A percentile compares a stretch with the other conserved stretches of the same genome.
These are phyloP conservation scores for Moesziomyces sp. DNA, from an alignment of 1,284 basidiomycete species.

Conservation along the genomic window DNA sequence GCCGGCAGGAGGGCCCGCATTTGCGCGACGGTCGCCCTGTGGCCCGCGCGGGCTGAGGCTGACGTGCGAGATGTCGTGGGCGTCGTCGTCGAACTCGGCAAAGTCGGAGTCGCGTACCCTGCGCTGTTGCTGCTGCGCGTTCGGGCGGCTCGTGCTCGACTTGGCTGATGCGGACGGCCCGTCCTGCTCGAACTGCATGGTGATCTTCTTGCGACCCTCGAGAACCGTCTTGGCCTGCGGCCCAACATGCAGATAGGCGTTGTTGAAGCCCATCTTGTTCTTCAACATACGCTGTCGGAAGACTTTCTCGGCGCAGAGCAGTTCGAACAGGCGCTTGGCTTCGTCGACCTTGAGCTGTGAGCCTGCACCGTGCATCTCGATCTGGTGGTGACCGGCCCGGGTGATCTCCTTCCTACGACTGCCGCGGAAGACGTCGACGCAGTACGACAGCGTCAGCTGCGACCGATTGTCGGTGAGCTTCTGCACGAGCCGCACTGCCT, in stretches of 20 bases:
- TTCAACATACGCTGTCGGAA: constrained; percentile 66
- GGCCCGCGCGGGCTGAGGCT: constrained; percentile 24
- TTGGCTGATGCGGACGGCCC: constrained; percentile 19
- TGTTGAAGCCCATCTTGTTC: constrained; percentile 67
- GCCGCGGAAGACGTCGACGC: constrained; percentile 75
- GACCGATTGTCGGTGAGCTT: constrained; percentile 68
- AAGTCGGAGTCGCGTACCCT: constrained; percentile 26
- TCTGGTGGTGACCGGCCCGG: constrained; percentile 71
- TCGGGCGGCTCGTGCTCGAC: constrained; percentile 23
- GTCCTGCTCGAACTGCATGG: constrained; percentile 48
- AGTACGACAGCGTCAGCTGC: constrained; percentile 71
- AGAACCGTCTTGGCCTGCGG: constrained; percentile 30
- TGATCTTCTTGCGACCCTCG: constrained; percentile 41
- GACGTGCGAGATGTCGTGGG: constrained; percentile 50
- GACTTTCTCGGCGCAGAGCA: constrained; percentile 71
- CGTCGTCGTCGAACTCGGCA: constrained; percentile 36
- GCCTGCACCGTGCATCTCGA: constrained; percentile 74
- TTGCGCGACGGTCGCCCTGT: neutral
- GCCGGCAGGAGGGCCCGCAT: constrained; percentile 23
- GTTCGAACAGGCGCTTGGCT: constrained; percentile 76
- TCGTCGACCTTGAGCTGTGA: constrained; percentile 71
- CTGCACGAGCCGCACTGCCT: constrained; percentile 73
- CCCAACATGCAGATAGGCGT: constrained; percentile 64
- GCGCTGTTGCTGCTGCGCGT: constrained; percentile 11
- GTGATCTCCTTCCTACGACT: constrained; percentile 72